Base-by-base conservation (phyloP, 148 eudicot species). In the Rheum nobile region DNA sequence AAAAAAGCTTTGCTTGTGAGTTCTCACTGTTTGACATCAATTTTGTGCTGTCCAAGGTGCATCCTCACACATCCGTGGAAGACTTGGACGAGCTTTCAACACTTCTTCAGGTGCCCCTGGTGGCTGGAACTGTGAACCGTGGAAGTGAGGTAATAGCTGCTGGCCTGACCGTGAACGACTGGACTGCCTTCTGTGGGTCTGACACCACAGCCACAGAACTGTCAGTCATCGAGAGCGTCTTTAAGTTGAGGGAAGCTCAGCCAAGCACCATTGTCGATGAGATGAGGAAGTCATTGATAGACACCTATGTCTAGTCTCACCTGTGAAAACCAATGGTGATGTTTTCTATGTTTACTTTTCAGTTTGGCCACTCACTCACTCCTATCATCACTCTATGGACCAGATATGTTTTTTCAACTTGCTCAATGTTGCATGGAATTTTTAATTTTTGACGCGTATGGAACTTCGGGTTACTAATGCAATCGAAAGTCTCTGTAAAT, bases 121-220 rank as follows among this genome's bases (percentile, higher is more conserved):
- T 94, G 73, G 98, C 97, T 6, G 97, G 96, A n/a, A 94, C 98
- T 0, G 93, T 91, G 73, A 94, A 89, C 78, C 92, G 93, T 71
- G 98, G 98, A 26, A 94, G 96, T 54, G 97, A 94, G 73, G 97
- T 94, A 19, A 81, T 94, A 22, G 95, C 84, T 73, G 95, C 91
- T 55, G 97, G 98, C 17, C 46, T 94, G 73, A 86, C 83, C 0
- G 98, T 94, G 26, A 94, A 94, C 28, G 98, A 94, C 80, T 94
- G 97, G 98, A 91, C 96, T 0, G 93, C 98, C 0, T 94, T 94
- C 75, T 86, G 91, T 79, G 98, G 97, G 2, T 88, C 93, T 1
- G 97, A 94, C 87, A 94, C 98, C 4, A 89, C 98, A 32, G 95
- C 97, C 29, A 93, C 96, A 5, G 92, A 93, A 55, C 74, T 93